phyloP scores from a whole-genome alignment of 371 early-diverging fungal genomes.

The Circinella umbellata region DNA sequence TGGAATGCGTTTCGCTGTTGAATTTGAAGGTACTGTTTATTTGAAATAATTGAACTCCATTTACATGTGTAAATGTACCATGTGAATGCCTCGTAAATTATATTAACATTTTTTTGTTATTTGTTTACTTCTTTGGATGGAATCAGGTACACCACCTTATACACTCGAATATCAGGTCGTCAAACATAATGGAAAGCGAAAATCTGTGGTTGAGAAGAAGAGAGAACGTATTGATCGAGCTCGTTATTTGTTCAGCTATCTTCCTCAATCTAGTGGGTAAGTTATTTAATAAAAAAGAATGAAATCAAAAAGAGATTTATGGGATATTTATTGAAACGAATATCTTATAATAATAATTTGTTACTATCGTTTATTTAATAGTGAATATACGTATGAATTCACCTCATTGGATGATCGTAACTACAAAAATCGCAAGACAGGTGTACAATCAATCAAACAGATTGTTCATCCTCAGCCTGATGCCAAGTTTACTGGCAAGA shows the following conservation, averaged over 20 bases:
- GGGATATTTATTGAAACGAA: background rate
- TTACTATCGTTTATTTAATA: background rate
- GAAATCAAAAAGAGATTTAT: too few relatives aligned
- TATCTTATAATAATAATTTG: background rate
- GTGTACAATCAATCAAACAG: slow-evolving; percentile 38
- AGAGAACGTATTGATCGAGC: slow-evolving; percentile 40
- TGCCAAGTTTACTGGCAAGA: slow-evolving; percentile 40
- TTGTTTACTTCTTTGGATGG: too few relatives aligned
- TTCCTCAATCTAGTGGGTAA: slow-evolving; percentile 49
- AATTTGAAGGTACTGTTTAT: slow-evolving; percentile 31
- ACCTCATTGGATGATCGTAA: slow-evolving; percentile 39
- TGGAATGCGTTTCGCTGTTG: slow-evolving; percentile 52
- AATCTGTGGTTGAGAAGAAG: slow-evolving; percentile 31
- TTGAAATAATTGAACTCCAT: too few relatives aligned
- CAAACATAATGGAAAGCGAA: slow-evolving; percentile 32
- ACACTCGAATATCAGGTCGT: slow-evolving; percentile 40
- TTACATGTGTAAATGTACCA: too few relatives aligned
- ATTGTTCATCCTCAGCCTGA: slow-evolving; percentile 57
- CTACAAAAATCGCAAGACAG: slow-evolving; percentile 41
- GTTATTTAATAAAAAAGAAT: background rate
- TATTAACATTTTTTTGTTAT: too few relatives aligned
- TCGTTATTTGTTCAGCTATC: slow-evolving; percentile 46
- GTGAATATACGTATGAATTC: slow-evolving; percentile 53
- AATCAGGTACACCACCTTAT: slow-evolving; percentile 44
- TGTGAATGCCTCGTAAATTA: too few relatives aligned